Evolutionary conservation across 352 stramenopile genomes (phyloP).

Genomic region (Peronospora destructor): DNA sequence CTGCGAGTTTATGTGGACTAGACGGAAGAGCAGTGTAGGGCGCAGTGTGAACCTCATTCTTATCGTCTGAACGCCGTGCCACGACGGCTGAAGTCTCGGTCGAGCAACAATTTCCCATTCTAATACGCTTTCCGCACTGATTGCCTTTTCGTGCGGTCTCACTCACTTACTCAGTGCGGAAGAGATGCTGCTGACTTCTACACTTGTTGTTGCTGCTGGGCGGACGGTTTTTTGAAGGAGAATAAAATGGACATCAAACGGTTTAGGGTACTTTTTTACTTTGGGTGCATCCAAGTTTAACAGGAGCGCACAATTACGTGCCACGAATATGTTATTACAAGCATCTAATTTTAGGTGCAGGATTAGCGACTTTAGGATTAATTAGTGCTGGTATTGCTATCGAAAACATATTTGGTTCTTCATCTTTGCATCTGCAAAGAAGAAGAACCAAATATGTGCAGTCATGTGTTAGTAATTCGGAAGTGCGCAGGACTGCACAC

Average conservation of each 20-base stretch:
- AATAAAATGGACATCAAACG: constrained; percentile 1
- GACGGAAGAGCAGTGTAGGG: constrained; percentile 17
- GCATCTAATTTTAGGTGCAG: too few species aligned
- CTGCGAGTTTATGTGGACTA: constrained; percentile 22
- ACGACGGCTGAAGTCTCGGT: constrained; percentile 46
- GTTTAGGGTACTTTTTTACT: too few species aligned
- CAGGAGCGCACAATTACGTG: too few species aligned
- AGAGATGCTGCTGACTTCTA: constrained; percentile 13
- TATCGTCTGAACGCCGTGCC: constrained; percentile 18
- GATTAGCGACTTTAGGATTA: too few species aligned
- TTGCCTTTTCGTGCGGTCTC: constrained; percentile 26
- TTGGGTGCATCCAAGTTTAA: background rate
- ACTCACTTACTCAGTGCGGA: constrained; percentile 5
- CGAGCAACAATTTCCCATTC: constrained; percentile 84
- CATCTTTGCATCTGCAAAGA: too few species aligned
- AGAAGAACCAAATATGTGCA: too few species aligned
- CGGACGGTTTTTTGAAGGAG: background rate
- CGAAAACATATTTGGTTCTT: too few species aligned
- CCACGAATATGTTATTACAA: too few species aligned
- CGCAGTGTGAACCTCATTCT: constrained; percentile 15
- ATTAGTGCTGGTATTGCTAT: too few species aligned
- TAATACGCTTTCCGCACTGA: constrained; percentile 21
- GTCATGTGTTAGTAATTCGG: too few species aligned
- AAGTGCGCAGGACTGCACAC: too few species aligned
- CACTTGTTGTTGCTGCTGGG: constrained; percentile 10